These are phyloP conservation scores for Calcarisporium arbuscula DNA, from an alignment of 2,329 filamentous ascomycete species.

Conservation along the genomic window DNA sequence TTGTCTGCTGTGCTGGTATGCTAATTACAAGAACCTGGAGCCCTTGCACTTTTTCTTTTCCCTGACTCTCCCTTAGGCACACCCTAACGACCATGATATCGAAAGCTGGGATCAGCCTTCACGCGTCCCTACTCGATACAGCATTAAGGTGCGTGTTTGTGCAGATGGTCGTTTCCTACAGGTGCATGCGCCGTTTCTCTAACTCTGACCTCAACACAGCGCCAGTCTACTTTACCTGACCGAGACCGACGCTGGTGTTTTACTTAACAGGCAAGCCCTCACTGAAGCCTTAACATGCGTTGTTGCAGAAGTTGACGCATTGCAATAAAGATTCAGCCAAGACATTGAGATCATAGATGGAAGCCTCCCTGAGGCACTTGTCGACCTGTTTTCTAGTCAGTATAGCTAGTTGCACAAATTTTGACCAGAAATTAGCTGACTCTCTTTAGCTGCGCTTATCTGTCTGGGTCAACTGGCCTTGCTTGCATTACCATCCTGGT, in stretches of 20 bases:
- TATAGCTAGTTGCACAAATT: neutral
- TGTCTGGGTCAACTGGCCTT: neutral
- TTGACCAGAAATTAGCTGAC: too few species aligned
- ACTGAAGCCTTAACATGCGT: too few species aligned
- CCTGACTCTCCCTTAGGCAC: too few species aligned
- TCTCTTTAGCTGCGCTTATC: neutral
- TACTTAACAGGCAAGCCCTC: neutral
- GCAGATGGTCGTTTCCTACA: too few species aligned
- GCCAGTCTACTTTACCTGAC: neutral
- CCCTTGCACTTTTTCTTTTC: too few species aligned
- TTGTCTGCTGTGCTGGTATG: neutral
- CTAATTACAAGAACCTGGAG: too few species aligned
- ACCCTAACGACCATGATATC: neutral
- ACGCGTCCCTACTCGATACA: neutral
- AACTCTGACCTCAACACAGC: neutral
- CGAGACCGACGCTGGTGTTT: neutral
- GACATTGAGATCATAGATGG: slow-evolving; percentile 1
- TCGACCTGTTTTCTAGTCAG: neutral
- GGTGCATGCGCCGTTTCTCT: too few species aligned
- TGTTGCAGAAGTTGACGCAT: too few species aligned
- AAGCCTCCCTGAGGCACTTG: neutral
- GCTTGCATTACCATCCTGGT: slow-evolving; percentile 7
- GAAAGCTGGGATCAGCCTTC: neutral
- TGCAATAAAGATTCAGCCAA: slow-evolving; percentile 1
- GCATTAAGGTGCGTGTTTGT: too few species aligned